Evolutionary conservation across 2,329 filamentous ascomycete genomes (phyloP).

Genomic region (Colletotrichum ledebouriae): DNA sequence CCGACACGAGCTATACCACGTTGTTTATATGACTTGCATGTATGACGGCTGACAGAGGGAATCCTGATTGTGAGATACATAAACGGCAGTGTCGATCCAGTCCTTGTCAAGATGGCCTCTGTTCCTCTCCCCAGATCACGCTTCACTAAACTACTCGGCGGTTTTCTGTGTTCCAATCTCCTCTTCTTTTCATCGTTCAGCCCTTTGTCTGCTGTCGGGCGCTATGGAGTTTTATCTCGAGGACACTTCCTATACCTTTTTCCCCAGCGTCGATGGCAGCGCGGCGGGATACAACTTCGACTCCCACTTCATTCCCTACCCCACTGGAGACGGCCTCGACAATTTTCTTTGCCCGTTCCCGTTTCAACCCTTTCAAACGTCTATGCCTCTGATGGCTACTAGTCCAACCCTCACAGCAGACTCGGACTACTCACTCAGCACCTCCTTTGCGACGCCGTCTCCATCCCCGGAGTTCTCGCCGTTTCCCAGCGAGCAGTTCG

Average conservation of each 20-base stretch:
- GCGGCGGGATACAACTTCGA: slow-evolving; percentile 20
- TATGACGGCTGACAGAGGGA: background rate
- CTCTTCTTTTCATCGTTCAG: background rate
- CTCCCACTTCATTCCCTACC: slow-evolving; percentile 29
- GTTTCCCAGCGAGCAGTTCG: slow-evolving; percentile 9
- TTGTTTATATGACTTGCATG: slow-evolving; percentile 35
- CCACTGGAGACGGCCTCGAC: slow-evolving; percentile 11
- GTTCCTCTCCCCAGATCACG: slow-evolving; percentile 1
- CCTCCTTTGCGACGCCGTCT: background rate
- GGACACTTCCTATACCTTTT: slow-evolving; percentile 26
- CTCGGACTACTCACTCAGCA: slow-evolving; percentile 2
- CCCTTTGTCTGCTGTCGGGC: slow-evolving; percentile 13
- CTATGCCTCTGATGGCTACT: slow-evolving; percentile 17
- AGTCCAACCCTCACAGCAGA: background rate
- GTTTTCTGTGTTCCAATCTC: slow-evolving; percentile 1
- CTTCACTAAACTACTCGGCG: background rate
- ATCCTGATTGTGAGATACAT: slow-evolving; percentile 33
- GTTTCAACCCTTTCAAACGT: slow-evolving; percentile 6
- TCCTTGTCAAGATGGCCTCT: slow-evolving; percentile 8
- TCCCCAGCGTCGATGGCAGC: slow-evolving; percentile 6
- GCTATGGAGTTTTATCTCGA: slow-evolving; percentile 33
- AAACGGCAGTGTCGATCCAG: slow-evolving; percentile 35
- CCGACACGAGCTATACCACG: slow-evolving; percentile 25
- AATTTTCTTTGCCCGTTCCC: slow-evolving; percentile 29
- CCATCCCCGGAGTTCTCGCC: slow-evolving; percentile 23